Evolutionary conservation across 202 grass and related monocot species (phyloP).

Genomic region (Panicum hallii): DNA sequence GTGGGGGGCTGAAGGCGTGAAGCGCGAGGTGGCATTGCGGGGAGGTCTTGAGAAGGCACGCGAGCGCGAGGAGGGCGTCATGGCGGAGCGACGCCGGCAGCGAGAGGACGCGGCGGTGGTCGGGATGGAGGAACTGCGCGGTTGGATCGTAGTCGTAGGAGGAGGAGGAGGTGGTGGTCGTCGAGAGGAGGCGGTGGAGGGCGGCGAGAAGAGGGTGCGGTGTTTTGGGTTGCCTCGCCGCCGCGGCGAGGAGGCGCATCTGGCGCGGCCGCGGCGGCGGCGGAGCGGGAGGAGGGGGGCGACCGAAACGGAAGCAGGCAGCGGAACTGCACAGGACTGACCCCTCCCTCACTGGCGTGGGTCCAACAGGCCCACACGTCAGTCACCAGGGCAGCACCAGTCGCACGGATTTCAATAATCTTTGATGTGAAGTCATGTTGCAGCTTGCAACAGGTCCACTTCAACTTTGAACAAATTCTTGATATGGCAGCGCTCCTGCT

Average conservation of each 20-base stretch:
- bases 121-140: conserved; percentile 59
- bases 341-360: too few species aligned
- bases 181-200: not conserved
- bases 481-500: too few species aligned
- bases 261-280: conserved; percentile 40
- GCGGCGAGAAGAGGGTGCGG: not conserved
- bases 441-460: too few species aligned
- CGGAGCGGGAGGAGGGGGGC: too few species aligned
- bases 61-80: conserved; percentile 54
- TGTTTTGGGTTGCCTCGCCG: conserved; percentile 34
- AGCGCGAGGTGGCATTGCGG: conserved; percentile 55
- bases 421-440: too few species aligned
- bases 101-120: conserved; percentile 33
- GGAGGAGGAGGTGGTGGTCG: not conserved
- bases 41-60: conserved; percentile 59
- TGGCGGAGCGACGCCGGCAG: conserved; percentile 59
- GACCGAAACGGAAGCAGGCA: not conserved
- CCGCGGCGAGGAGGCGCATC: conserved; percentile 50
- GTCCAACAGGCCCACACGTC: too few species aligned
- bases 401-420: too few species aligned
- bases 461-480: not conserved
- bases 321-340: too few species aligned
- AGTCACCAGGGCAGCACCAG: too few species aligned
- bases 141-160: conserved; percentile 63
- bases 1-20: conserved; percentile 33